These are phyloP conservation scores for Fagopyrum tataricum DNA, from an alignment of 148 eudicot species.

Conservation along the genomic window DNA sequence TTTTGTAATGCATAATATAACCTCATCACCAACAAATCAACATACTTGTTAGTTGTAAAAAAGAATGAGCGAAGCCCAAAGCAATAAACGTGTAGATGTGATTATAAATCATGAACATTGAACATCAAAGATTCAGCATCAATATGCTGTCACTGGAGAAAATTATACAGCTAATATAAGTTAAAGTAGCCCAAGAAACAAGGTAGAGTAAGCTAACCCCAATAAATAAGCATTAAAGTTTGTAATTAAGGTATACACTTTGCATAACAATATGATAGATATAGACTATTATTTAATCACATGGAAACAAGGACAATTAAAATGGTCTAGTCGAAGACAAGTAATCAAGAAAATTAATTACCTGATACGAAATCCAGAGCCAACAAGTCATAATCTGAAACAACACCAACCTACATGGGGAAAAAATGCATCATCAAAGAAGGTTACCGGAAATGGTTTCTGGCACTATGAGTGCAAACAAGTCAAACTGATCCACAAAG, in stretches of 20 bases:
- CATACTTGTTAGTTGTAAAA: neutral
- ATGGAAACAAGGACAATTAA: too few relatives aligned
- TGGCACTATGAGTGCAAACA: neutral
- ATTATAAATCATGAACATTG: neutral
- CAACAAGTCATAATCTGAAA: slow-evolving; percentile 84
- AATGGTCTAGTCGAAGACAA: neutral
- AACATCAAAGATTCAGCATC: neutral
- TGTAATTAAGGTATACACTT: neutral
- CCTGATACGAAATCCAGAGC: slow-evolving; percentile 96
- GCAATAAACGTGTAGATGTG: neutral
- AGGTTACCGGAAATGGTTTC: neutral
- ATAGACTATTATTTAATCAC: too few relatives aligned
- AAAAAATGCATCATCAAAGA: slow-evolving; percentile 8
- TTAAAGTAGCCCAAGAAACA: neutral
- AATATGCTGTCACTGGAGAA: neutral
- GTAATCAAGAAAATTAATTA: slow-evolving; percentile 14
- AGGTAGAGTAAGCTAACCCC: neutral
- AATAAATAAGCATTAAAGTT: neutral
- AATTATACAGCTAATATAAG: neutral
- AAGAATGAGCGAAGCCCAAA: neutral
- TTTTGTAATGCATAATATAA: neutral
- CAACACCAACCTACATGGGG: slow-evolving; percentile 76
- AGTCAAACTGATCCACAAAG: neutral
- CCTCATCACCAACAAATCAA: neutral
- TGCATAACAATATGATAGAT: neutral